Conservation (phyloP, 805 yeast genomes). For the Candida manassasensis region DNA sequence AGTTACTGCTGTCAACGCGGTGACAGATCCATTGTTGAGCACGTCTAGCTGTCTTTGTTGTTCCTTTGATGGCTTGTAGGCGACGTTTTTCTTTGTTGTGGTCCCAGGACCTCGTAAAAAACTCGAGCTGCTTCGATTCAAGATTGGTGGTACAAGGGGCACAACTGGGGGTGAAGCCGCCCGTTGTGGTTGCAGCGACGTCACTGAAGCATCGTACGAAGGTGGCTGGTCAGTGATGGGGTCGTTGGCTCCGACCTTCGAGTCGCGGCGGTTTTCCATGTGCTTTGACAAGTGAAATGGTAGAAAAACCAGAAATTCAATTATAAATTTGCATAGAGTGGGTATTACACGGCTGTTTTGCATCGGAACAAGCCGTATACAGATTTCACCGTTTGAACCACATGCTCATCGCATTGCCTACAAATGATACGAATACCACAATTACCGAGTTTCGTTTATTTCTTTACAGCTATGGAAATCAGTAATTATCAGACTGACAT, state of each 20-base stretch:
- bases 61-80: slow-evolving; percentile 31
- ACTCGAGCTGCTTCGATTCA: slow-evolving; percentile 5
- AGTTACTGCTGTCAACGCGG: slow-evolving; percentile 18
- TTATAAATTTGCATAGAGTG: no score
- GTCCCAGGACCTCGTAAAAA: slow-evolving; percentile 2
- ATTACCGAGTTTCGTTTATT: background rate
- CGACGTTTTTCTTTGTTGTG: slow-evolving; percentile 17
- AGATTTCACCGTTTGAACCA: no score
- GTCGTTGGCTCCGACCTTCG: no score
- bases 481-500: slow-evolving; percentile 35
- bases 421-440: no score
- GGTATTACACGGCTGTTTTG: no score
- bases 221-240: slow-evolving; percentile 16
- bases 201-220: slow-evolving; percentile 16
- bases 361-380: no score
- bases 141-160: slow-evolving; percentile 3
- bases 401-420: no score
- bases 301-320: no score
- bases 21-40: slow-evolving; percentile 6
- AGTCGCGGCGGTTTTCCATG: no score
- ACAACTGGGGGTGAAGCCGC: slow-evolving; percentile 1
- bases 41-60: slow-evolving; percentile 33
- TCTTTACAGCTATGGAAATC: background rate
- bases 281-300: no score
- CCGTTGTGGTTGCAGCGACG: background rate